Base-by-base conservation (phyloP, 2,329 filamentous ascomycete species). In the Stromatinia cepivora region DNA sequence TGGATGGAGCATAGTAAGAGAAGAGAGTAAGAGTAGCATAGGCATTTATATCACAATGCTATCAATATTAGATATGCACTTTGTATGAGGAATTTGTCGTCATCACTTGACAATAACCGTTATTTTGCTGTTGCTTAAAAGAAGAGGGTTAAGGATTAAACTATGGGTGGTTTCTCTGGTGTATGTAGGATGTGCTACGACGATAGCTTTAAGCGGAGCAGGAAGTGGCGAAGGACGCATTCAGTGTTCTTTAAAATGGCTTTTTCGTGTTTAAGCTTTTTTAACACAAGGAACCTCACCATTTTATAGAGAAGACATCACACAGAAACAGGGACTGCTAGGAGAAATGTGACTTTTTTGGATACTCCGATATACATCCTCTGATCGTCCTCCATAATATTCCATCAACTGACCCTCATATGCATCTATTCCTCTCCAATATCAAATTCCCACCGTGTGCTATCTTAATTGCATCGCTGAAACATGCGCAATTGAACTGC, bases 371-470 rank as follows among this genome's bases (percentile, higher is more conserved):
- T 39, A 31, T 17, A 58, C 31, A 39, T 13, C 11, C 54, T 58
- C 39, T 39, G 22, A 39, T 25, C 34, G 13, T 52, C 46, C 31
- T 36, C n/a, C 31, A n/a, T n/a, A 28, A 28, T 20, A 39, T 52
- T 39, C n/a, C 61, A 20, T 52, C 31, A 17, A 25, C 20, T 22
- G 50, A 39, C 34, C 17, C 9, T 15, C 54, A 58, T 39, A 39
- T 52, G 46, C 28, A 63, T 63, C 31, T 52, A 63, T 52, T 36
- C 31, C 61, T 52, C 31, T 46, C 31, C 20, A 52, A 52, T 17
- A n/a, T 63, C 61, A 63, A 52, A 39, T 52, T 52, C n/a, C 46
- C 46, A 63, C 34, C 61, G 46, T 28, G 31, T 34, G 53, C 53
- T 39, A 28, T 17, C 46, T 39, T 63, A 54, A 63, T 31, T 52